Conservation (phyloP, 108 stramenopile genomes). For the Seminavis robusta region DNA sequence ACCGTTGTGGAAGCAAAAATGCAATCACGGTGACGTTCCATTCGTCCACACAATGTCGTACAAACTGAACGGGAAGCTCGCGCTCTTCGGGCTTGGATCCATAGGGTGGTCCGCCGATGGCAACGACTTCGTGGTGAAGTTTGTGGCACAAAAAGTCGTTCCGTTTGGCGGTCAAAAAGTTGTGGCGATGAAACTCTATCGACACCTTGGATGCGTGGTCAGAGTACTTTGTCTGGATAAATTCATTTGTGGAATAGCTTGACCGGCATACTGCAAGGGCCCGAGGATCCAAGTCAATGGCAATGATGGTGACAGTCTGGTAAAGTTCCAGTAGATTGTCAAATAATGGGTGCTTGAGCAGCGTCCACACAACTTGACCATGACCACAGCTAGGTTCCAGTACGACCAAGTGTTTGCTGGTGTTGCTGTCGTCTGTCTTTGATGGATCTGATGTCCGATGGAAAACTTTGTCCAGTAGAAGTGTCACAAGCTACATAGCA, state of each 20-base stretch:
- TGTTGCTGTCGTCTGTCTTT: no score
- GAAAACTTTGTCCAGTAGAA: neutral
- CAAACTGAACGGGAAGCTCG: slow-evolving; percentile 6
- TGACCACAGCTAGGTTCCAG: slow-evolving; percentile 19
- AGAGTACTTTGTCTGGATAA: no score
- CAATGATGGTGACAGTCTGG: slow-evolving; percentile 1
- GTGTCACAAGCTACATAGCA: no score
- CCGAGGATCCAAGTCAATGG: slow-evolving; percentile 3
- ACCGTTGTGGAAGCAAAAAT: slow-evolving; percentile 11
- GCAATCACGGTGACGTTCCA: slow-evolving; percentile 5
- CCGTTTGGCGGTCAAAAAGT: neutral
- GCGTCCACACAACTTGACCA: slow-evolving; percentile 5
- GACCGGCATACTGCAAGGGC: neutral
- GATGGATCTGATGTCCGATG: neutral
- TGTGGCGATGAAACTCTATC: neutral
- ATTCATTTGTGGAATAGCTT: no score
- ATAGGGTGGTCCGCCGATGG: slow-evolving; percentile 20
- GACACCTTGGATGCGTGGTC: neutral
- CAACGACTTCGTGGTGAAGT: neutral
- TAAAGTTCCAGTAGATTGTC: neutral
- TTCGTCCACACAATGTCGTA: slow-evolving; percentile 5
- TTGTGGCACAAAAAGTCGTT: slow-evolving; percentile 6
- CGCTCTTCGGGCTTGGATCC: neutral
- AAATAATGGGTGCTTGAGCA: neutral
- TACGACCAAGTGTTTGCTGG: slow-evolving; percentile 2